A percentile compares a stretch with the other conserved stretches of the same genome.
These are phyloP conservation scores for Ceratocystis huliohia DNA, from an alignment of 2,329 filamentous ascomycete genomes.

Conservation along the genomic window DNA sequence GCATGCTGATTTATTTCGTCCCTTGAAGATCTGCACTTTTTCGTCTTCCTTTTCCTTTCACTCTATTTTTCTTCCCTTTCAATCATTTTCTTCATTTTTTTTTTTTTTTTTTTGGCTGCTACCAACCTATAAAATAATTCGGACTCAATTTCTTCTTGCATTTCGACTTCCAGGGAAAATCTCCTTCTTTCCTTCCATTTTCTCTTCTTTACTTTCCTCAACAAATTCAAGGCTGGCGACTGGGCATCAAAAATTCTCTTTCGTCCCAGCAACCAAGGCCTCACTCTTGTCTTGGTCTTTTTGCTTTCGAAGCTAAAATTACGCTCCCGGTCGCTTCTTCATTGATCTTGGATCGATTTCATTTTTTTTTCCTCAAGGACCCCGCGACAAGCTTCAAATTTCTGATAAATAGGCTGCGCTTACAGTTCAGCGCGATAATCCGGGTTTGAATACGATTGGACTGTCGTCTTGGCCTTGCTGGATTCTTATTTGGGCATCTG, in stretches of 20 bases:
- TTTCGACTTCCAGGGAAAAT: too few relatives aligned
- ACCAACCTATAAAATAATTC: background rate
- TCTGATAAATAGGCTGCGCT: background rate
- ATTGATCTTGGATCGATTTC: background rate
- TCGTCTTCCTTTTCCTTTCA: background rate
- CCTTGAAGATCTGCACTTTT: slow-evolving; percentile 8
- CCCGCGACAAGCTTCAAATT: background rate
- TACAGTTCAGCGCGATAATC: background rate
- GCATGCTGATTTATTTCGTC: slow-evolving; percentile 4
- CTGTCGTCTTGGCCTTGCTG: background rate
- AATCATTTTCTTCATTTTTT: background rate
- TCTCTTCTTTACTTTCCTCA: background rate
- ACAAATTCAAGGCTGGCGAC: background rate
- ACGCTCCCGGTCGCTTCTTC: background rate
- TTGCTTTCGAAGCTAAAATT: background rate
- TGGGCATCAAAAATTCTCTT: slow-evolving; percentile 1
- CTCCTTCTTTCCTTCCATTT: background rate
- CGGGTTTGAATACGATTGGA: background rate
- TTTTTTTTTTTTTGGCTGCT: background rate
- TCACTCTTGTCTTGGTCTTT: background rate
- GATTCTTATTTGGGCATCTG: background rate
- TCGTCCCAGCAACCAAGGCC: background rate
- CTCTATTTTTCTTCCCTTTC: background rate
- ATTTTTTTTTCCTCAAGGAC: background rate
- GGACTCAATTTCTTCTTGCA: background rate